Evolutionary conservation across 139 green algal species (phyloP), one percentile per base, ranked within the genome.

Genomic region (Chlamydomonas asymmetrica): DNA sequence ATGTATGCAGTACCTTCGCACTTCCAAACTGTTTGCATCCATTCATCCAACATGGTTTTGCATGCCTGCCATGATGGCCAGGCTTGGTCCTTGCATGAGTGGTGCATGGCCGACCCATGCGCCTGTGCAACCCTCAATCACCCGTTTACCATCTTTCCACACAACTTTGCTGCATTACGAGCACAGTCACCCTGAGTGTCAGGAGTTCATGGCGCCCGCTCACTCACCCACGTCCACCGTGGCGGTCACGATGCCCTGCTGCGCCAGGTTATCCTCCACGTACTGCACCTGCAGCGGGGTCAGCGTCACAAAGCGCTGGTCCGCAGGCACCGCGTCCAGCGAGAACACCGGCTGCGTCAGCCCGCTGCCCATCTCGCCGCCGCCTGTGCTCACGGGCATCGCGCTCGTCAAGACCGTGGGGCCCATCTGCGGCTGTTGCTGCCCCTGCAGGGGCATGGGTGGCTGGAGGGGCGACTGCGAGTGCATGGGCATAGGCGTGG

Each of bases 151-250:
- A 37, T 35, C 63, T 35, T 38, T 56, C 37, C 63, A 52, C 10
- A 29, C 20, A 70, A 23, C 16, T 54, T 31, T 13, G 54, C 23
- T 8, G 23, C 23, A 43, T 8, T 25, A 41, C 31, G 4, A 25
- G 43, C 41, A 60, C 65, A n/a, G 32, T 10, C 45, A 65, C 59
- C 57, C 56, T n/a, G 6, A 32, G 20, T 8, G n/a, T 23, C 41
- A 69, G 23, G 57, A 39, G 50, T 31, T 48, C 48, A 7, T 63
- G 34, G 48, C 62, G 37, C 16, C 40, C 29, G 9, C 59, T 57
- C 16, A 66, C 69, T 78, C 63, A 74, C 50, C n/a, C 31, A 82
- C 25, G 69, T 82, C 76, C 22, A 82, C 69, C 20, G 69, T 38
- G n/a, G 39, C 57, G 34, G 75, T 66, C 49, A 29, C 66, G 1